Percentiles rank a stretch among this genome's conserved stretches.
Evolutionary conservation across 1,139 yeast genomes (phyloP).

Genomic region (Lodderomyces oxycetoniae): DNA sequence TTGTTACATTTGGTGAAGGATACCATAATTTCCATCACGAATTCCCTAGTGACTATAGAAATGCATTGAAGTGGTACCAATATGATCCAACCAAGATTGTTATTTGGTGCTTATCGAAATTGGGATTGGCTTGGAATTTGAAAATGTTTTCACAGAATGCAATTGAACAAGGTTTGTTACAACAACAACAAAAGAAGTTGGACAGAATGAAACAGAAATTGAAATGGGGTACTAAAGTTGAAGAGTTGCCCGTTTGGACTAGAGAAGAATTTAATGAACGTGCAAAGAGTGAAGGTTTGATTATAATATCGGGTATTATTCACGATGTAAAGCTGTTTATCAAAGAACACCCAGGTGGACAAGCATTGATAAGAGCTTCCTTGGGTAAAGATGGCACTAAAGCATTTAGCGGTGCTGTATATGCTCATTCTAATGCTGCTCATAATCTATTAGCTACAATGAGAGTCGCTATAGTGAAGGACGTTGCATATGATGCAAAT

Average conservation of each 20-base stretch:
- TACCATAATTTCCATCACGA: conserved; percentile 99
- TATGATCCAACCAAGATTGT: conserved; percentile 91
- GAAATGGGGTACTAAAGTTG: conserved; percentile 90
- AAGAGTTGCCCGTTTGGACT: conserved; percentile 87
- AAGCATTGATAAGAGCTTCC: conserved; percentile 78
- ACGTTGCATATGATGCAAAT: conserved; percentile 49
- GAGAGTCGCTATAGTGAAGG: conserved; percentile 91
- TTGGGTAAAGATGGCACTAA: conserved; percentile 95
- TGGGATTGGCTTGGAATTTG: conserved; percentile 87
- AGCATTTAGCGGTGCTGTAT: conserved; percentile 97
- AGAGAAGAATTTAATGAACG: conserved; percentile 72
- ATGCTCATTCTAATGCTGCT: conserved; percentile 95
- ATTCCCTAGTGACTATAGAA: conserved; percentile 97
- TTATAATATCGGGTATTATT: conserved; percentile 88
- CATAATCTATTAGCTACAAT: conserved; percentile 91
- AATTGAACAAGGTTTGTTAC: conserved; percentile 91
- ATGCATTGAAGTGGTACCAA: conserved; percentile 97
- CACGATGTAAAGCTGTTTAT: conserved; percentile 85
- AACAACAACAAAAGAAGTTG: conserved; percentile 94
- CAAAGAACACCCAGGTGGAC: conserved; percentile 97
- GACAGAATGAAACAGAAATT: conserved; percentile 73
- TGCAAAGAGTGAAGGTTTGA: conserved; percentile 54
- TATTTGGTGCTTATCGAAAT: conserved; percentile 64
- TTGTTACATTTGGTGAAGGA: conserved; percentile 97
- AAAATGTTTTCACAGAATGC: conserved; percentile 94